Evolutionary conservation across 805 yeast species (phyloP), one percentile per base, ranked within the genome.

Genomic region (Sugiyamaella marilandica): DNA sequence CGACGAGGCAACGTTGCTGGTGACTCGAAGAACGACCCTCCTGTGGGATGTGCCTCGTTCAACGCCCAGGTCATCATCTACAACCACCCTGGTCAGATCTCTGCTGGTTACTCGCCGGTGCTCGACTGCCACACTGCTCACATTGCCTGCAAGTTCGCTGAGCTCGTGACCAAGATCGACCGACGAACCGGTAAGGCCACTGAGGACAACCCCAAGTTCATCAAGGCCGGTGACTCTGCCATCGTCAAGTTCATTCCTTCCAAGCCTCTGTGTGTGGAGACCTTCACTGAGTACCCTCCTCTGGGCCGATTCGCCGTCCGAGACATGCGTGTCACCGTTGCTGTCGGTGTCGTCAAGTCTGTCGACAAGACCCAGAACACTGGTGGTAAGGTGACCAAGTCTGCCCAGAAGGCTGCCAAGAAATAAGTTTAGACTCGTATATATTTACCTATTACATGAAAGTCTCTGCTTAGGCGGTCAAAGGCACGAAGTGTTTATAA

Each of bases 271-370:
- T 91, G 97, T 77, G 95, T 91, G 65, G 97, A 92, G 79, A 81
- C 92, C 66, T 92, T 83, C 84, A 78, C 83, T 71, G 94, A 89
- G 72, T 90, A 92, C 84, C 96, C 92, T 74, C 96, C 95, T 79
- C 78, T 92, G 76, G 94, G 96, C 79, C 90, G 98, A 85, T 81
- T 92, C 79, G 92, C 92, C 75, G 97, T 90, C 83, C 91, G 97
- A 87, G 97, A 90, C 81, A 90, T 90, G 97, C 87, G 97, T 87
- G 97, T 90, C 81, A 91, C 97, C 70, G 97, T 91, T 71, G 97
- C 97, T 75, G 97, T 91, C 74, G 97, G 97, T 87, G 96, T 91
- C 74, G 87, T 92, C 87, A 92, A 92, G 85, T 77, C 89, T 62
- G 96, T 89, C 69, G 95, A 81, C 71, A 89, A 89, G 86, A 72